Evolutionary conservation across 2,329 filamentous ascomycete species (phyloP).

Genomic region (Paramyrothecium sp.): DNA sequence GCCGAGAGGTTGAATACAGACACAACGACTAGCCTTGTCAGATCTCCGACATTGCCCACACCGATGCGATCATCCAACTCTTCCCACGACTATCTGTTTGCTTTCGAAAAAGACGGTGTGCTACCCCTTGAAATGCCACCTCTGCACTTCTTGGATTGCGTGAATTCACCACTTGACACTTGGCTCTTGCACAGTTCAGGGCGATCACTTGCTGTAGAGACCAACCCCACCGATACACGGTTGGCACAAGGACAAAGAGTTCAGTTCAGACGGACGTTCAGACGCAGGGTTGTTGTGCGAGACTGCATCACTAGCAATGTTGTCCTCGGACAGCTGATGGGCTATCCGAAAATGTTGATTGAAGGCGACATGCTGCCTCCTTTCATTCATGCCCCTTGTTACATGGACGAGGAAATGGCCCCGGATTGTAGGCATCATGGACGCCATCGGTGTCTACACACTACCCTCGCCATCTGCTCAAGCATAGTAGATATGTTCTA

Average conservation of each 20-base stretch:
- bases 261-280: not conserved
- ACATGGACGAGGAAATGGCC: conserved; percentile 4
- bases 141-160: too few relatives aligned
- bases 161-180: too few relatives aligned
- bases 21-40: too few relatives aligned
- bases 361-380: conserved; percentile 4
- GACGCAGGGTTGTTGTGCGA: not conserved
- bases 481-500: conserved; percentile 5
- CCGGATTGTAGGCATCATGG: not conserved
- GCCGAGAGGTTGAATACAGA: too few relatives aligned
- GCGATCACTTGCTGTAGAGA: not conserved
- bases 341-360: conserved; percentile 5
- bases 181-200: too few relatives aligned
- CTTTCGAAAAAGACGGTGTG: too few relatives aligned
- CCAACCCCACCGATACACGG: not conserved
- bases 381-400: conserved; percentile 4
- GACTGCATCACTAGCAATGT: conserved; percentile 5
- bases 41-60: too few relatives aligned
- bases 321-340: conserved; percentile 8
- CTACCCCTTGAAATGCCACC: too few relatives aligned
- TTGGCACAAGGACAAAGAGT: not conserved
- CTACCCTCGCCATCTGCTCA: conserved; percentile 4
- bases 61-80: too few relatives aligned
- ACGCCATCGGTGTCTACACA: conserved; percentile 1
- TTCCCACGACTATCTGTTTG: too few relatives aligned